phyloP scores from a whole-genome alignment of 768 basidiomycete genomes.

The Termitomyces sp. region DNA sequence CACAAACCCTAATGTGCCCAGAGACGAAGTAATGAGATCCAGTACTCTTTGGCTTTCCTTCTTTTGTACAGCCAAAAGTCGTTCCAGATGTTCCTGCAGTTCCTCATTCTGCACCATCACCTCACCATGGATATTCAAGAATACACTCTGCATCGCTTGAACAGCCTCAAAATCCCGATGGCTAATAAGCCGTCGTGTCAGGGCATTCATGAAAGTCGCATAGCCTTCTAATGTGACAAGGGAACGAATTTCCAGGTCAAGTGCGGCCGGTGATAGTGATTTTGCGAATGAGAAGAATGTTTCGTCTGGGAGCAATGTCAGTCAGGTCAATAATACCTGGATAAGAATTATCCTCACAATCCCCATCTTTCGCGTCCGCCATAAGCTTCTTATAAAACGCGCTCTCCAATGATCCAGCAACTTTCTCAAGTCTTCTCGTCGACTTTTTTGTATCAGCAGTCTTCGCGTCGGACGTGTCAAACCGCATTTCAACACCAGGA shows the following conservation, averaged over 20 bases:
- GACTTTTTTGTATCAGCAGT: slow-evolving; percentile 32
- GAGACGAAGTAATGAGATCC: slow-evolving; percentile 65
- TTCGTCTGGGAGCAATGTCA: slow-evolving; percentile 47
- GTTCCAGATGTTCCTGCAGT: slow-evolving; percentile 49
- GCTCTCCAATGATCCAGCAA: slow-evolving; percentile 49
- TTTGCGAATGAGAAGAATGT: slow-evolving; percentile 81
- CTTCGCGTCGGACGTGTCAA: slow-evolving; percentile 49
- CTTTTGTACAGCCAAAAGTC: slow-evolving; percentile 58
- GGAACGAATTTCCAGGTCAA: slow-evolving; percentile 87
- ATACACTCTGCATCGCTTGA: slow-evolving; percentile 80
- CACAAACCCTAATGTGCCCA: slow-evolving; percentile 75
- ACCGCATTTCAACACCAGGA: slow-evolving; percentile 80
- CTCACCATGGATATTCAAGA: slow-evolving; percentile 83
- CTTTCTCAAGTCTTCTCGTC: slow-evolving; percentile 49
- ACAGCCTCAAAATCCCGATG: slow-evolving; percentile 94
- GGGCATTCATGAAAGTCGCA: slow-evolving; percentile 63
- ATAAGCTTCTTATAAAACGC: slow-evolving; percentile 64
- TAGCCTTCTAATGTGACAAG: slow-evolving; percentile 62
- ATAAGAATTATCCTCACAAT: slow-evolving; percentile 52
- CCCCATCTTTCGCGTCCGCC: slow-evolving; percentile 47
- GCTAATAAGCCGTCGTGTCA: slow-evolving; percentile 66
- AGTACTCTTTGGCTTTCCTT: slow-evolving; percentile 75
- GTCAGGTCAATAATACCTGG: neutral
- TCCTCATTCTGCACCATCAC: slow-evolving; percentile 68
- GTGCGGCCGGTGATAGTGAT: slow-evolving; percentile 81